A percentile compares a stretch with the other conserved stretches of the same genome.
These are phyloP conservation scores for Citropsis articulata DNA, from an alignment of 345 rosid genomes.

Conservation along the genomic window DNA sequence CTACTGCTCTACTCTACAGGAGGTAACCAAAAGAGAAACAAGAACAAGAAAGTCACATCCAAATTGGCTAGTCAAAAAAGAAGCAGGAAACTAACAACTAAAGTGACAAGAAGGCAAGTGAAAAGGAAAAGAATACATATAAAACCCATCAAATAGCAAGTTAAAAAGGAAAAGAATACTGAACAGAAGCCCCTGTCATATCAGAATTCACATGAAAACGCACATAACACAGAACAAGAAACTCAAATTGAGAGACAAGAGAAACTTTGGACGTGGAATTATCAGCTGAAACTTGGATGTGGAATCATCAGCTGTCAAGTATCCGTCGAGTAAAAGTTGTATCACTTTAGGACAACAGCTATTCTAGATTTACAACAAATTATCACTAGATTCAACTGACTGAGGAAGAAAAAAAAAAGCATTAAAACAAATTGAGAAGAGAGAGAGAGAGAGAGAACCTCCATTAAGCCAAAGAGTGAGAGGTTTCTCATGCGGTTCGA, in stretches of 20 bases:
- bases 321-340: too few relatives aligned
- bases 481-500: constrained; percentile 55
- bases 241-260: neutral
- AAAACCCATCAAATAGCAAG: neutral
- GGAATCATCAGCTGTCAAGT: neutral
- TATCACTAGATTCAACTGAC: neutral
- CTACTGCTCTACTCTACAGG: too few relatives aligned
- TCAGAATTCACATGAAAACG: neutral
- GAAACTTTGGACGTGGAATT: neutral
- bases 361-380: neutral
- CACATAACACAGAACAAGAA: neutral
- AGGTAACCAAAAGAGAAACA: neutral
- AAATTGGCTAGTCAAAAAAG: neutral
- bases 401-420: neutral
- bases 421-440: neutral
- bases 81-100: neutral
- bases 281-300: neutral
- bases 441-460: constrained; percentile 32
- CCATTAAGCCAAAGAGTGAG: constrained; percentile 96
- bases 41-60: neutral
- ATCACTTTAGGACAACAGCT: neutral
- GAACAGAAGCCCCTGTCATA: neutral
- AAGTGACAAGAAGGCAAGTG: neutral
- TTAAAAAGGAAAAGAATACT: neutral
- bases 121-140: neutral